Evolutionary conservation across 176 grass and related monocot genomes (phyloP).

Genomic region (Coix lacrymajobi): DNA sequence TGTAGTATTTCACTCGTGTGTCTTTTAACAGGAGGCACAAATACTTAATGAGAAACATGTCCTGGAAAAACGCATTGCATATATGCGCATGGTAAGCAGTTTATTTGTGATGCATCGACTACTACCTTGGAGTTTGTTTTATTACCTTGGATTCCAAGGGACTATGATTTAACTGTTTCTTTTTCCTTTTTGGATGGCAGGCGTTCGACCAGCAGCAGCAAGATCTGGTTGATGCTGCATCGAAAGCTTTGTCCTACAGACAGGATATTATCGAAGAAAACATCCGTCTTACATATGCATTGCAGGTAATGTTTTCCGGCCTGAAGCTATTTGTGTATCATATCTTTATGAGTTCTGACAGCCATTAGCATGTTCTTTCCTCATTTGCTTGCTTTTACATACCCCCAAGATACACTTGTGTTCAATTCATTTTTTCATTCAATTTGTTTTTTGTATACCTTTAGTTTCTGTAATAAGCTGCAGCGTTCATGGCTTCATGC

Average conservation of each 20-base stretch:
- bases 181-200: slow-evolving; percentile 27
- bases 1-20: neutral
- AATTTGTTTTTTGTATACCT: neutral
- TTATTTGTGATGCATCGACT: neutral
- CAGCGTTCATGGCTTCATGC: neutral
- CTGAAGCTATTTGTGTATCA: neutral
- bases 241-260: slow-evolving; percentile 96
- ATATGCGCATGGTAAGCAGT: slow-evolving; percentile 81
- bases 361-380: neutral
- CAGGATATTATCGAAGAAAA: slow-evolving; percentile 99
- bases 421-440: neutral
- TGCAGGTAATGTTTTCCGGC: slow-evolving; percentile 53
- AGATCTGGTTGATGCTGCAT: slow-evolving; percentile 95
- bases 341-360: neutral
- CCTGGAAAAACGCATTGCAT: slow-evolving; percentile 88
- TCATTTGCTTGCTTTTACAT: neutral
- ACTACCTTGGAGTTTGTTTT: neutral
- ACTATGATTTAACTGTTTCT: neutral
- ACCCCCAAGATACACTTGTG: neutral
- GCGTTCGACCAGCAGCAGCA: slow-evolving; percentile 97
- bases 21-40: slow-evolving; percentile 70
- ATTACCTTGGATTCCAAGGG: neutral
- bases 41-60: slow-evolving; percentile 85
- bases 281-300: slow-evolving; percentile 81
- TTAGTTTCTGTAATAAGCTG: neutral